Evolutionary conservation across 805 yeast genomes (phyloP).

Genomic region (Candida hungchunana): DNA sequence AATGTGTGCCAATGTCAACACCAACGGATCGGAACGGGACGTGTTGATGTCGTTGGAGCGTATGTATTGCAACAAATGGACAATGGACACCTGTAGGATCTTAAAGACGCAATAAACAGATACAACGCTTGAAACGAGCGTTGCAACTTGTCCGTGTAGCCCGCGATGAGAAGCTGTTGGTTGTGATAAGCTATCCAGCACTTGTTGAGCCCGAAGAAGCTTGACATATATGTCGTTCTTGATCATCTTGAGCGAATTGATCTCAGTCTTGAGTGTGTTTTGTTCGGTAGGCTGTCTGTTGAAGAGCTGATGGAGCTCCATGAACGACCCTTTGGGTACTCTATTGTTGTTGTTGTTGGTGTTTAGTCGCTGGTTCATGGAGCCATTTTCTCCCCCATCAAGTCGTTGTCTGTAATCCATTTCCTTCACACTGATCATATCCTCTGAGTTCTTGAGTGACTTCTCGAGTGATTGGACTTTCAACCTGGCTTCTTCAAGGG

Average conservation of each 20-base stretch:
- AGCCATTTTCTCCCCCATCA: background rate
- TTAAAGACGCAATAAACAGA: slow-evolving; percentile 35
- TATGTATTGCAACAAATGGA: slow-evolving; percentile 26
- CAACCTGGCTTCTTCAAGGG: slow-evolving; percentile 5
- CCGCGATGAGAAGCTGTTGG: background rate
- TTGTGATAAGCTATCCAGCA: slow-evolving; percentile 1
- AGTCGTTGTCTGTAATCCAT: slow-evolving; percentile 7
- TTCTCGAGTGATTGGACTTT: slow-evolving; percentile 14
- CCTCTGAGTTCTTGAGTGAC: slow-evolving; percentile 19
- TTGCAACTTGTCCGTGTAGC: slow-evolving; percentile 1
- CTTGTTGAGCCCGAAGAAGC: slow-evolving; percentile 15
- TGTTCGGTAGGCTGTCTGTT: slow-evolving; percentile 2
- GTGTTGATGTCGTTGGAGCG: slow-evolving; percentile 10
- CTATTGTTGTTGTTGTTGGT: too few species aligned
- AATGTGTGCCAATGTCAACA: slow-evolving; percentile 33
- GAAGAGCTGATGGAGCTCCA: slow-evolving; percentile 15
- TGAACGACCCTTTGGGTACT: slow-evolving; percentile 23
- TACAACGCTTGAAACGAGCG: slow-evolving; percentile 14
- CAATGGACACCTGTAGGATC: slow-evolving; percentile 28
- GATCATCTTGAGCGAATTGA: slow-evolving; percentile 19
- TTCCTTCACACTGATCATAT: slow-evolving; percentile 17
- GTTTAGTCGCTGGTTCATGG: slow-evolving; percentile 18
- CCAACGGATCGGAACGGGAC: slow-evolving; percentile 33
- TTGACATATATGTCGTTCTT: slow-evolving; percentile 24
- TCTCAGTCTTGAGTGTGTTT: slow-evolving; percentile 12